A percentile compares a stretch with the other conserved stretches of the same genome.
Conservation (phyloP, 139 green algal species). For the Tetradesmus obliquus region DNA sequence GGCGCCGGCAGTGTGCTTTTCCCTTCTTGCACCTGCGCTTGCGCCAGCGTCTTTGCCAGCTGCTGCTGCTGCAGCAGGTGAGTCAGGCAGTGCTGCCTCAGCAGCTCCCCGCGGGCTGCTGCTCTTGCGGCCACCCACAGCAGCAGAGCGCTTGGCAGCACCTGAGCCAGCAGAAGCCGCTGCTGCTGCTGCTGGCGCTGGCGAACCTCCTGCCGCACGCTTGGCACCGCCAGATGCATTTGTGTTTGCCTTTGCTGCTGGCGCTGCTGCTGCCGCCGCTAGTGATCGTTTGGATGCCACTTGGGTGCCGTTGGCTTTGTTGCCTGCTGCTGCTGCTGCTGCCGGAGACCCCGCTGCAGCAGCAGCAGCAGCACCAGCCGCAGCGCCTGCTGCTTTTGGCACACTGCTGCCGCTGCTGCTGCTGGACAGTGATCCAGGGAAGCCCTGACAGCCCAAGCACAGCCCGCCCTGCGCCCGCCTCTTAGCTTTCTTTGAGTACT, state of each 20-base stretch:
- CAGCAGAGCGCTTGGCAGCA: background rate
- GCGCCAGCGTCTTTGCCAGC: background rate
- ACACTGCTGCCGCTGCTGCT: background rate
- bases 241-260: background rate
- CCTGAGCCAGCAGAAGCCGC: background rate
- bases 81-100: background rate
- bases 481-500: background rate
- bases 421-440: background rate
- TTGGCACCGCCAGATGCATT: background rate
- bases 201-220: background rate
- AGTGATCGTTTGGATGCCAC: too few relatives aligned
- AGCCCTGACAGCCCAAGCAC: background rate
- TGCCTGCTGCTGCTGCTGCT: background rate
- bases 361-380: background rate
- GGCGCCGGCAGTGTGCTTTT: background rate
- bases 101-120: background rate
- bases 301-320: too few relatives aligned
- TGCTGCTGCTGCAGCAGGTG: background rate
- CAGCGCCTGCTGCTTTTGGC: background rate
- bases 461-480: background rate
- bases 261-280: background rate
- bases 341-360: background rate
- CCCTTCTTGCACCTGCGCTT: background rate
- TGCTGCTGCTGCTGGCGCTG: background rate
- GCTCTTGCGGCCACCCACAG: background rate